Conservation (phyloP, 805 yeast genomes). For the Hanseniaspora occidentalis region DNA sequence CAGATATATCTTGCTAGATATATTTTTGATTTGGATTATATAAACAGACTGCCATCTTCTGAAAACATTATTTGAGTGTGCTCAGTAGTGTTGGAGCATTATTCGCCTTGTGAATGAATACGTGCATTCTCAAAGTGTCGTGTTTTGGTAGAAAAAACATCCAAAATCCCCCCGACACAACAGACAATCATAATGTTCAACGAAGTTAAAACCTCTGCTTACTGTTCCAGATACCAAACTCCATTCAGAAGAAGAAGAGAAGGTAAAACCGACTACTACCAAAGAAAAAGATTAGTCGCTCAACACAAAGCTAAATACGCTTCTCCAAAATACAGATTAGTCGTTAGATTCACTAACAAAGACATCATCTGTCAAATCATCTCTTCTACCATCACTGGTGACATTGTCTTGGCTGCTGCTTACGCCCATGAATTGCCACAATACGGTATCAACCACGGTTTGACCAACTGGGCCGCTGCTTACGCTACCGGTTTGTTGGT, state of each 20-base stretch:
- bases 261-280: slow-evolving; percentile 99
- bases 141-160: not conserved
- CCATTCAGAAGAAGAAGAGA: slow-evolving; percentile 99
- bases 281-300: slow-evolving; percentile 98
- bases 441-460: slow-evolving; percentile 96
- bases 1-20: too few species aligned
- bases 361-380: slow-evolving; percentile 97
- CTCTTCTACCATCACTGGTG: slow-evolving; percentile 96
- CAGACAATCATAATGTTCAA: slow-evolving; percentile 45
- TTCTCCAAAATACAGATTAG: slow-evolving; percentile 99
- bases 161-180: not conserved
- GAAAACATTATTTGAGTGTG: too few species aligned
- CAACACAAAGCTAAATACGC: slow-evolving; percentile 99
- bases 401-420: slow-evolving; percentile 91
- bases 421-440: slow-evolving; percentile 97
- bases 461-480: slow-evolving; percentile 99
- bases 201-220: slow-evolving; percentile 73
- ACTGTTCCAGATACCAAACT: slow-evolving; percentile 99
- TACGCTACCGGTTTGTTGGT: slow-evolving; percentile 96
- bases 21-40: too few species aligned
- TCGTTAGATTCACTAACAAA: slow-evolving; percentile 99
- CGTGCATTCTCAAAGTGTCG: not conserved
- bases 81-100: too few species aligned
- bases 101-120: too few species aligned
- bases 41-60: too few species aligned